Evolutionary conservation across 208 protist genomes (phyloP).

Genomic region (Leptomonas seymouri): DNA sequence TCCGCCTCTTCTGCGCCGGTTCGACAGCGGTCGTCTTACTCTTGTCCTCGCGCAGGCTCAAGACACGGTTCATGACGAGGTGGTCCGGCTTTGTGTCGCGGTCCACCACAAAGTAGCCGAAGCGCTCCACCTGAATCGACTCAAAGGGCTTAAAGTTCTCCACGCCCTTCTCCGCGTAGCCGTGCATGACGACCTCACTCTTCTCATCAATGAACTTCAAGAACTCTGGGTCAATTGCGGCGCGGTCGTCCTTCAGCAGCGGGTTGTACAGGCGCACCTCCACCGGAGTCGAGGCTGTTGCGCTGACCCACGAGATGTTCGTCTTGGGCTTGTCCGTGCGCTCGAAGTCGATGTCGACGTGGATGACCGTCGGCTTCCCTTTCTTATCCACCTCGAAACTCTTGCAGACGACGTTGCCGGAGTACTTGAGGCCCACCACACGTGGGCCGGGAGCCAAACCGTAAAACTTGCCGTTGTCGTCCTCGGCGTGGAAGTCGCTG

Average conservation of each 20-base stretch:
- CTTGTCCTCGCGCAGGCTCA: constrained; percentile 90
- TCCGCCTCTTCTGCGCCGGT: constrained; percentile 30
- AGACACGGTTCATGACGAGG: constrained; percentile 90
- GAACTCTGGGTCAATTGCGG: constrained; percentile 85
- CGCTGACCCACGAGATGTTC: constrained; percentile 93
- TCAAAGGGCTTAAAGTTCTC: constrained; percentile 56
- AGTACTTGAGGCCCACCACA: constrained; percentile 89
- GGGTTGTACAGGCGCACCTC: constrained; percentile 83
- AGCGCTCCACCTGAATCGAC: constrained; percentile 90
- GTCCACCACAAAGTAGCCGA: constrained; percentile 93
- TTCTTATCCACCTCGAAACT: constrained; percentile 75
- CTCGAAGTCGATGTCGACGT: constrained; percentile 89
- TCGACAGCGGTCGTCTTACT: constrained; percentile 49
- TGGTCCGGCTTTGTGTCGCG: constrained; percentile 61
- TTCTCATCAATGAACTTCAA: constrained; percentile 89
- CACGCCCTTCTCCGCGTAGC: constrained; percentile 72
- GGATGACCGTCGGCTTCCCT: constrained; percentile 68
- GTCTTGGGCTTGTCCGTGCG: constrained; percentile 88
- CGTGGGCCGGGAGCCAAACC: constrained; percentile 81
- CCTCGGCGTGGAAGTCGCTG: constrained; percentile 94
- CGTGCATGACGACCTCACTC: constrained; percentile 69
- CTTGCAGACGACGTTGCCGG: constrained; percentile 85
- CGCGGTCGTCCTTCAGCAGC: constrained; percentile 88
- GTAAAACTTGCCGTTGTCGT: constrained; percentile 90
- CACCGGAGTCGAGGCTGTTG: constrained; percentile 55